Percentiles rank a stretch among this genome's conserved stretches.
Evolutionary conservation across 2,329 filamentous ascomycete genomes (phyloP).

Genomic region (Paraphaeosphaeria sporulosa): DNA sequence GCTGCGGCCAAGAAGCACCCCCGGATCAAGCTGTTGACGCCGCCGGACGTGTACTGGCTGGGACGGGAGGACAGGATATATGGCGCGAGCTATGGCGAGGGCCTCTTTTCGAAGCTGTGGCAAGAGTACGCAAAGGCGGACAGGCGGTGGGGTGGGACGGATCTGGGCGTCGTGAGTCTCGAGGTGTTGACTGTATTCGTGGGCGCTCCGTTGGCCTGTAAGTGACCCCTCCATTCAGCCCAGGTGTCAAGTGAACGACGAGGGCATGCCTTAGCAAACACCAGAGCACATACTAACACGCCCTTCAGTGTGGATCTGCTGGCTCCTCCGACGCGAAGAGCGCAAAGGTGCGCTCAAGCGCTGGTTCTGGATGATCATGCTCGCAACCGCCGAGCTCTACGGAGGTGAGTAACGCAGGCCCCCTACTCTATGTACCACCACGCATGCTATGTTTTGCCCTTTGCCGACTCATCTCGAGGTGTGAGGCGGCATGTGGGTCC

Average conservation of each 20-base stretch:
- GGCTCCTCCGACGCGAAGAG: conserved; percentile 54
- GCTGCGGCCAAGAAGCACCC: conserved; percentile 36
- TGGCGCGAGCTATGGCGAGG: conserved; percentile 64
- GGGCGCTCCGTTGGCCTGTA: conserved; percentile 62
- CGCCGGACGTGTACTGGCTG: conserved; percentile 61
- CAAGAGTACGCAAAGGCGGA: conserved; percentile 73
- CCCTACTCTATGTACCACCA: conserved; percentile 11
- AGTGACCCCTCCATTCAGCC: not conserved
- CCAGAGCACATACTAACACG: conserved; percentile 8
- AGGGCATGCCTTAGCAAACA: not conserved
- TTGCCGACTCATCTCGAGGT: conserved; percentile 4
- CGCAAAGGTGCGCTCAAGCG: conserved; percentile 47
- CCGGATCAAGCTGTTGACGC: conserved; percentile 51
- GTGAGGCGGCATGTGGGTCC: conserved; percentile 23
- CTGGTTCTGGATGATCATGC: conserved; percentile 63
- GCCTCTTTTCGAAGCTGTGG: conserved; percentile 65
- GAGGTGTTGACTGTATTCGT: conserved; percentile 69
- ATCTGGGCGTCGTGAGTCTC: conserved; percentile 65
- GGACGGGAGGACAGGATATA: conserved; percentile 63
- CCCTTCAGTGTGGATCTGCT: conserved; percentile 60
- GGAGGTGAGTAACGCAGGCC: conserved; percentile 55
- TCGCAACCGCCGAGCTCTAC: conserved; percentile 71
- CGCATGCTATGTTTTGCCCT: conserved; percentile 5
- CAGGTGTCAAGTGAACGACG: not conserved
- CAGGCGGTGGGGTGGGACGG: conserved; percentile 65